Base-by-base conservation (phyloP, 495 filamentous ascomycete species). In the Trichoderma asperelloides region DNA sequence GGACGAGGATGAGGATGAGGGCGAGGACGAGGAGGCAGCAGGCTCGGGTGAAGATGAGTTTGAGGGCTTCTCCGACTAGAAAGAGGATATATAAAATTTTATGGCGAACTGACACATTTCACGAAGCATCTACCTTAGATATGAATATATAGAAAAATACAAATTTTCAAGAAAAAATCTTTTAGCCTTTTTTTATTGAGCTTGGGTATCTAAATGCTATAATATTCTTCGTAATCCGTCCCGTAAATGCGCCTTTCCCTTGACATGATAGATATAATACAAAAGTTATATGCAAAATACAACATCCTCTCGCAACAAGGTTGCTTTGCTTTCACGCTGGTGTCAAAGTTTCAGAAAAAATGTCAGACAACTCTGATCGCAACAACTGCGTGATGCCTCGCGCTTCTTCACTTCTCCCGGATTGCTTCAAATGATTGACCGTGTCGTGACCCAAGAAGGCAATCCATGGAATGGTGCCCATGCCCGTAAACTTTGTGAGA, bases 31-130 rank as follows among this genome's bases (percentile, higher is more conserved):
- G 25, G 73, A 71, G 69, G 0, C 70, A 74, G n/a, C 63, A 70
- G 47, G 79, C 76, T 64, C 79, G 79, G 79, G 75, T 30, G 80
- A 77, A 63, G 75, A 83, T 41, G 81, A 82, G 70, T 83, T 81
- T 71, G 66, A 79, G 68, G 73, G 82, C 18, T 83, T 83, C 67
- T 78, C 80, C 64, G 51, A 73, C 69, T 75, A 74, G 40, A 57
- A 21, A 30, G 30, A 15, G n/a, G 16, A 25, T 30, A 25, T 28
- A 13, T 33, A 60, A 16, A 21, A 25, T 23, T 37, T 37, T 0
- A 51, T 45, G 41, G 5, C 41, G 2, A 45, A 37, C 33, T 4
- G 41, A 3, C 12, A 15, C 13, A 18, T 15, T 43, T 45, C 18
- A 45, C 18, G 11, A 45, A 45, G 41, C 41, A 45, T 45, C 5